Base-by-base conservation (phyloP, 331 rosid genomes). In the Acacia pycnantha region DNA sequence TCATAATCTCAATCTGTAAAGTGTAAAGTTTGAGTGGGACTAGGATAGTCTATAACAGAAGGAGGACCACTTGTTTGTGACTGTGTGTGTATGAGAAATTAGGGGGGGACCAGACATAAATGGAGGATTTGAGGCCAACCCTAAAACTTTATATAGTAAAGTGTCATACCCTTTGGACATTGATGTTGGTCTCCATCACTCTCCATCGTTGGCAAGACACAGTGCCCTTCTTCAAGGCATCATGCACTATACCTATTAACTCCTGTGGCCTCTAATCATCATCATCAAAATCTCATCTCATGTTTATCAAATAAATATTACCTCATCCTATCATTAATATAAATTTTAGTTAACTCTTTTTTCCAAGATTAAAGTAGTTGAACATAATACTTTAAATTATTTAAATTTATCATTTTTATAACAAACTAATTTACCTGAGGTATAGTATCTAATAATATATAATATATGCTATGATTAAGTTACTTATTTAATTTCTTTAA, bases 161-260 rank as follows among this genome's bases (percentile, higher is more conserved):
- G 72, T 65, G 71, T 6, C 22, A 65, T 31, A 31, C 2, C 71
- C 71, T 31, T 37, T 21, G 66, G 70, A 65, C 43, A 6, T 15
- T 37, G 53, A 5, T 47, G 77, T 66, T 82, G 83, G 79, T 82
- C 83, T 77, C 37, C 76, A 84, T 82, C 86, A 84, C 48, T 51
- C 7, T 22, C n/a, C 22, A 29, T 15, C 21, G 43, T 65, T 16
- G 70, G 43, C 31, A 65, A 31, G 70, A 29, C n/a, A 29, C 2
- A 14, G 43, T 31, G 70, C 70, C 70, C 70, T 29, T 64, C 41
- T 64, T 64, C 21, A 64, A 16, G 40, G 43, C 70, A 64, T 64
- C 40, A 64, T 27, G 70, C 41, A 14, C n/a, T 14, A 0, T 14
- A 0, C 8, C 40, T 37, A 0, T 4, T 61, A 5, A 15, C 56